phyloP scores from a whole-genome alignment of 179 eudicot species.

The Carnegiea gigantea region DNA sequence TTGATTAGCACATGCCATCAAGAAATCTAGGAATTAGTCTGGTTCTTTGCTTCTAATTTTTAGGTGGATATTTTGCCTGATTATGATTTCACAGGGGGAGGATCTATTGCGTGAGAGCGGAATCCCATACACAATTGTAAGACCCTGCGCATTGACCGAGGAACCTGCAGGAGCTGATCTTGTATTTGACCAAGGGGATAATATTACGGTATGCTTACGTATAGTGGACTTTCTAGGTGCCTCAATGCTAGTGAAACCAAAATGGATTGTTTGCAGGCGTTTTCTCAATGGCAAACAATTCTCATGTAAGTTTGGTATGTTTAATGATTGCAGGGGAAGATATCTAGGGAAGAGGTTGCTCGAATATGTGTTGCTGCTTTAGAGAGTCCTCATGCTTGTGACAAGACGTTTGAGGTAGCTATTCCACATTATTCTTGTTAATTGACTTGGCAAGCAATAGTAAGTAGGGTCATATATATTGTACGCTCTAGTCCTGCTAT shows the following conservation, averaged over 20 bases:
- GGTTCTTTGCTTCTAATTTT: background rate
- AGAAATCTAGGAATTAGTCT: background rate
- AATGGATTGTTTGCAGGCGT: background rate
- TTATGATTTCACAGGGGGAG: slow-evolving; percentile 62
- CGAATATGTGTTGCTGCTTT: slow-evolving; percentile 88
- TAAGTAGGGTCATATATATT: no score
- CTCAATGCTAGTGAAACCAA: background rate
- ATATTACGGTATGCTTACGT: slow-evolving; percentile 61
- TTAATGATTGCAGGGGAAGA: slow-evolving; percentile 62
- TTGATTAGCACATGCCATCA: background rate
- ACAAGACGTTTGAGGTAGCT: slow-evolving; percentile 93
- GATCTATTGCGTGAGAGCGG: slow-evolving; percentile 89
- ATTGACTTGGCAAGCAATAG: no score
- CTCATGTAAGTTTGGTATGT: background rate
- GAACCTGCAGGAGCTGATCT: slow-evolving; percentile 99
- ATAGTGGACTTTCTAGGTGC: background rate
- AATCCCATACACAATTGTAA: slow-evolving; percentile 76
- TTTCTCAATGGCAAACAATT: background rate
- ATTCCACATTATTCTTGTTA: no score
- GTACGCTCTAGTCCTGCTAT: background rate
- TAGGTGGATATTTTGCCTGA: background rate
- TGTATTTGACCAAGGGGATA: slow-evolving; percentile 94
- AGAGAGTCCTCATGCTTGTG: slow-evolving; percentile 74
- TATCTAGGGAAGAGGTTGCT: slow-evolving; percentile 95
- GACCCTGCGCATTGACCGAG: slow-evolving; percentile 97